A percentile compares a stretch with the other conserved stretches of the same genome.
Evolutionary conservation across 2,329 filamentous ascomycete genomes (phyloP).

Genomic region (Canariomyces notabilis): DNA sequence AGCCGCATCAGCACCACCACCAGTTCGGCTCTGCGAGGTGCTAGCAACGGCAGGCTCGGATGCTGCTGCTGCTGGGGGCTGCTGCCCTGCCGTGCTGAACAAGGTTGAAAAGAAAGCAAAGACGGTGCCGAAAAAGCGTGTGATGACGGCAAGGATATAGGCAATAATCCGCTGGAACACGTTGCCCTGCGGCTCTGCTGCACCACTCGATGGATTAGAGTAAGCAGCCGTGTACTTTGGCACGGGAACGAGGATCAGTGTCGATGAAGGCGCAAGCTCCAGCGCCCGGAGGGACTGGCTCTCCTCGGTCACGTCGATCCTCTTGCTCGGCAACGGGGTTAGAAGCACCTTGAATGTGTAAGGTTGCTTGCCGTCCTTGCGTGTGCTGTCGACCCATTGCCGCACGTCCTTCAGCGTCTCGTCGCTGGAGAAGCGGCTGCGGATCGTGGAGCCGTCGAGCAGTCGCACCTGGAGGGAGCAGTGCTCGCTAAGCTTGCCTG

Average conservation of each 20-base stretch:
- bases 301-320: conserved; percentile 72
- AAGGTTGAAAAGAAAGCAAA: conserved; percentile 28
- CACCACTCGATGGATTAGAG: conserved; percentile 9
- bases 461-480: conserved; percentile 73
- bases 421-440: conserved; percentile 61
- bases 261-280: conserved; percentile 72
- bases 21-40: conserved; percentile 10
- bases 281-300: conserved; percentile 61
- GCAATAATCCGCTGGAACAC: conserved; percentile 32
- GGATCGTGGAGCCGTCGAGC: conserved; percentile 77
- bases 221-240: conserved; percentile 43
- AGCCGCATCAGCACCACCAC: conserved; percentile 9
- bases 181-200: conserved; percentile 23
- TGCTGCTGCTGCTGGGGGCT: conserved; percentile 10
- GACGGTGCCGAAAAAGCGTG: conserved; percentile 28
- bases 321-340: conserved; percentile 69
- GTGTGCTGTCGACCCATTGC: conserved; percentile 66
- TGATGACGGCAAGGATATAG: conserved; percentile 31
- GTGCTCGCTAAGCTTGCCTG: conserved; percentile 26
- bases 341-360: conserved; percentile 84
- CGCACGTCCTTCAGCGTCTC: conserved; percentile 66
- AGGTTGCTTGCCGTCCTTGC: conserved; percentile 52
- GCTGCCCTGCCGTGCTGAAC: conserved; percentile 20
- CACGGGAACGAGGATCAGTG: conserved; percentile 73
- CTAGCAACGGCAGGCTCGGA: conserved; percentile 15